Evolutionary conservation across 2,329 filamentous ascomycete species (phyloP), one percentile per base, ranked within the genome.

Genomic region (Blastomyces emzantsi): DNA sequence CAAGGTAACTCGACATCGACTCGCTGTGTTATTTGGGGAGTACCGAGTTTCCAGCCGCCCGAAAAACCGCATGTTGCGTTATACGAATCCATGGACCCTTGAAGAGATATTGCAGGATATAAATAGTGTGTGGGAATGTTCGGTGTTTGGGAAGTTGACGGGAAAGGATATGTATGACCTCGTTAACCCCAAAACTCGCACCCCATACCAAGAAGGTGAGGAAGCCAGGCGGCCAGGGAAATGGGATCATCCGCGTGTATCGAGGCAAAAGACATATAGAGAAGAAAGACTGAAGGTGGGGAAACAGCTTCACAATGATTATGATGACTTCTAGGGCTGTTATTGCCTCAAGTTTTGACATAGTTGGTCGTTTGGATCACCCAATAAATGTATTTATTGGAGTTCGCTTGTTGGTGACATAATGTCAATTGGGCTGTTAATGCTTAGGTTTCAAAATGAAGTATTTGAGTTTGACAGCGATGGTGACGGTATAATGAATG

Each of bases 1-100:
- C 19, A 66, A 67, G 7, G 73, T 72, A 17, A 76, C 75, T 64
- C 72, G 73, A 28, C 69, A 71, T 30, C 76, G 77, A 11, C 67
- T 79, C 54, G 69, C 70, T 2, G 70, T 74, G 11, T 70, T 79
- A 1, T 79, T 74, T 62, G 74, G 73, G 49, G 67, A 65, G 13
- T 67, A 71, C 49, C 62, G 70, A 7, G 64, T 65, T 25, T 77
- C 75, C 1, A 71, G 65, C 30, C 71, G 71, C 17, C 70, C 63
- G 36, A 70, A 71, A 65, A 78, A 77, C 52, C 73, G 74, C 9
- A 69, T 71, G 55, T 64, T 78, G 62, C 72, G 76, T 22, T 66
- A 68, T n/a, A 67, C 71, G 41, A 78, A 77, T 56, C 74, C 73
- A 4, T 78, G 73, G 57, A 67, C 62, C 36, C 54, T 72, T 9